Evolutionary conservation across 2,329 filamentous ascomycete genomes (phyloP), one percentile per base, ranked within the genome.

Genomic region (Laburnicola sp.): DNA sequence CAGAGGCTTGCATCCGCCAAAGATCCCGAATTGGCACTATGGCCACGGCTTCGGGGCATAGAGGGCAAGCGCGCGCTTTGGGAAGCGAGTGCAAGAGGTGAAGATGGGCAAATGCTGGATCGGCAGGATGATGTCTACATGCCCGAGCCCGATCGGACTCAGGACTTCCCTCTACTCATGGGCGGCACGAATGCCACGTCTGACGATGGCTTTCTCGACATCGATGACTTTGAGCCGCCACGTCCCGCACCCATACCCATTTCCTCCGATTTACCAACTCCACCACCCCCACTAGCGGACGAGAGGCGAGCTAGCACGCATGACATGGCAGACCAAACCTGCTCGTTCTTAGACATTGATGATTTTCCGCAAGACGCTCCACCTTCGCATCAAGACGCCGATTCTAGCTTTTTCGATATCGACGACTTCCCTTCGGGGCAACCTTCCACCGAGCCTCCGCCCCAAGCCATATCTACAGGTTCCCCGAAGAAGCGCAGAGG

Each of bases 51-150:
- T 2, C 48, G 41, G 7, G 59, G 56, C 5, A 38, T 57, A 7
- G 34, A 62, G 48, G 62, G 67, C 6, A 61, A 57, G 45, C 60
- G 58, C 28, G 53, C 55, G 2, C 48, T 74, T 3, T 74, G 71
- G 71, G 57, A 58, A 47, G 70, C 64, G 25, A 69, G 70, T 23
- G 50, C 68, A 3, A 57, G 71, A 50, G 68, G 72, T 50, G 63
- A 60, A 9, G 61, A 65, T 0, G 70, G 71, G 8, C 50, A 58
- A 3, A 49, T 70, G 37, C 54, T 73, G 1, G 60, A 68, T n/a
- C 57, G 62, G 10, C 57, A 58, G 26, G 51, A 59, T 25, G 57
- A 61, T 27, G 40, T 69, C 9, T 65, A 65, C 39, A 59, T 71
- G 28, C 64, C 66, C 1, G 64, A 67, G 32, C 65, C 66, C 7